phyloP scores from a whole-genome alignment of 257 asterid species.

The Marsdenia floribunda region DNA sequence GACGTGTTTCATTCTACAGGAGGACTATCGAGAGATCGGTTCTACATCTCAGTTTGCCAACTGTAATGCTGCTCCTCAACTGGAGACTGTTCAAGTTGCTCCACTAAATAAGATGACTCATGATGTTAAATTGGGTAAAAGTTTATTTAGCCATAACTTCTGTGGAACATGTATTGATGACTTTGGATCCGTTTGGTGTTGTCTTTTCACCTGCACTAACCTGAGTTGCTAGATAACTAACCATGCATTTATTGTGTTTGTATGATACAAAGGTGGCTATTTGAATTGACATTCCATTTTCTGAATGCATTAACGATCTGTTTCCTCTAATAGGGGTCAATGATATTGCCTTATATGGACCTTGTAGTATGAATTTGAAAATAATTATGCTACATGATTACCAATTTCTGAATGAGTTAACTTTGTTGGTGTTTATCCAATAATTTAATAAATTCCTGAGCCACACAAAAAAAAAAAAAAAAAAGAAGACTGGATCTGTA shows the following conservation, averaged over 20 bases:
- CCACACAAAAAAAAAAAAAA: too few relatives aligned
- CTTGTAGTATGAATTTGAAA: neutral
- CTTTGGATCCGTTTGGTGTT: neutral
- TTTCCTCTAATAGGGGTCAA: neutral
- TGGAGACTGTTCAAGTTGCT: slow-evolving; percentile 18
- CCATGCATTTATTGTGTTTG: neutral
- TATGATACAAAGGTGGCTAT: neutral
- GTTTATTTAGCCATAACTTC: neutral
- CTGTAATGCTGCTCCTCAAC: slow-evolving; percentile 1
- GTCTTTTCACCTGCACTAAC: neutral
- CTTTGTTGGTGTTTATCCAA: neutral
- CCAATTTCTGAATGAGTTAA: neutral
- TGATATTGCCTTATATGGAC: slow-evolving; percentile 1
- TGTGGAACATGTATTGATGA: neutral
- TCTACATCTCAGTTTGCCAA: slow-evolving; percentile 14
- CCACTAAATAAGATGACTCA: slow-evolving; percentile 11
- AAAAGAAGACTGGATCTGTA: neutral
- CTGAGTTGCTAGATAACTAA: neutral
- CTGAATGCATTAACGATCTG: neutral
- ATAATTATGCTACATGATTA: neutral
- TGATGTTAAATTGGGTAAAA: slow-evolving; percentile 19
- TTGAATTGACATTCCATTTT: neutral
- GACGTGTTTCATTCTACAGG: slow-evolving; percentile 21
- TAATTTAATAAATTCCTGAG: neutral
- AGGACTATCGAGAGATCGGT: slow-evolving; percentile 20